phyloP scores from a whole-genome alignment of 1,139 yeast genomes.

The Starmera stellimalicola region DNA sequence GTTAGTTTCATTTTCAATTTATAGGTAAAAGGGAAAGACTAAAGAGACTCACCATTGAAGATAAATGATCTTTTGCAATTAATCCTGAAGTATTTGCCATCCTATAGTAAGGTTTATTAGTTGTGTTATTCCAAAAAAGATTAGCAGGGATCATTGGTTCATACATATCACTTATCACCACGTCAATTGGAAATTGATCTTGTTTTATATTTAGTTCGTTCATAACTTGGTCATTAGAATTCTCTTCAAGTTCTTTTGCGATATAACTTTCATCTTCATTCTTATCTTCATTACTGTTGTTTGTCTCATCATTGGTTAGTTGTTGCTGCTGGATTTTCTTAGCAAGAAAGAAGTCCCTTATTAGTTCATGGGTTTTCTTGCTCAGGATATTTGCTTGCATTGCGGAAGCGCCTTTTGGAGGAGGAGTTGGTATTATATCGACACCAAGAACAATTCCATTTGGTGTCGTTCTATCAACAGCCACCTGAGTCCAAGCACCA shows the following conservation, averaged over 20 bases:
- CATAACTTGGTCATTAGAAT: background rate
- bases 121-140: slow-evolving; percentile 64
- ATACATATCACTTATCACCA: slow-evolving; percentile 82
- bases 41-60: slow-evolving; percentile 37
- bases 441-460: slow-evolving; percentile 73
- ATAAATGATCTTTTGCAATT: slow-evolving; percentile 49
- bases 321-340: slow-evolving; percentile 1
- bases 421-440: slow-evolving; percentile 68
- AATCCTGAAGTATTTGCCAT: slow-evolving; percentile 67
- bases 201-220: background rate
- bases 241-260: background rate
- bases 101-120: slow-evolving; percentile 71
- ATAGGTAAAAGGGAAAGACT: background rate
- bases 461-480: slow-evolving; percentile 46
- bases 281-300: slow-evolving; percentile 4
- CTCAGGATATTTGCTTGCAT: slow-evolving; percentile 84
- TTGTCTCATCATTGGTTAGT: slow-evolving; percentile 3
- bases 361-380: slow-evolving; percentile 50
- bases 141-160: slow-evolving; percentile 58
- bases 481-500: slow-evolving; percentile 91
- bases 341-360: slow-evolving; percentile 41
- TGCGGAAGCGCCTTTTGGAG: slow-evolving; percentile 71
- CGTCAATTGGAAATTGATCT: slow-evolving; percentile 38
- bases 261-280: slow-evolving; percentile 1
- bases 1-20: background rate